Evolutionary conservation across 495 filamentous ascomycete species (phyloP), one percentile per base, ranked within the genome.

Genomic region (Lophium mytilinum): DNA sequence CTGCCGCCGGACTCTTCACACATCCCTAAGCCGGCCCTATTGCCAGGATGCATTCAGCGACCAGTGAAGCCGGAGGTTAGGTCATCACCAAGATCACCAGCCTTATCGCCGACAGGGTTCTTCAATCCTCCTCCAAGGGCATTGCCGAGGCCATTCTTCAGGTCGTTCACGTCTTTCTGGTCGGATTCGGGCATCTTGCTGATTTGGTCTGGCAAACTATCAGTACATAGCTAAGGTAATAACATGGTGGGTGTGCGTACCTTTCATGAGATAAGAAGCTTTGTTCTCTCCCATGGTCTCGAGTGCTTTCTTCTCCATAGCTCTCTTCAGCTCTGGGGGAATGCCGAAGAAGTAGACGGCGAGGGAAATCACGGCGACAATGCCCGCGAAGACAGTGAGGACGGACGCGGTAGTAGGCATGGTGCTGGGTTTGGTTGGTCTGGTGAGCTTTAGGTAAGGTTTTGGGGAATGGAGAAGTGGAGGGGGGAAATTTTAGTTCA

Each of bases 281-380:
- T 77, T 78, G 30, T 74, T 81, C 61, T 81, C 78, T 14, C 77
- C 78, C 72, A 80, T 79, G 37, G 68, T 70, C 54, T 79, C 71
- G 1, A 80, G 67, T 1, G 77, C 56, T 5, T 77, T 60, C 40
- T 78, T 70, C 55, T 81, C 75, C 21, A 76, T 61, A 39, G 66
- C 66, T 52, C 65, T 64, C 64, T 74, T 74, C 30, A 68, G 54
- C 50, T 70, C 58, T 0, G 70, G 65, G 3, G 71, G 71, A 53
- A 74, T 70, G 45, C 71, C 71, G 60, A 72, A 70, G 55, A 71
- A 54, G 55, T 62, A 68, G 39, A 67, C 40, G 52, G 53, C 56
- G 37, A 60, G 42, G 36, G 52, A 53, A 17, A 60, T 14, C 37
- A 64, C 40, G 54, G 40, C 64, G 46, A 64, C 21, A 45, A 66